Conservation (phyloP, 1,284 basidiomycete genomes). For the Cutaneotrichosporon mucoides region DNA sequence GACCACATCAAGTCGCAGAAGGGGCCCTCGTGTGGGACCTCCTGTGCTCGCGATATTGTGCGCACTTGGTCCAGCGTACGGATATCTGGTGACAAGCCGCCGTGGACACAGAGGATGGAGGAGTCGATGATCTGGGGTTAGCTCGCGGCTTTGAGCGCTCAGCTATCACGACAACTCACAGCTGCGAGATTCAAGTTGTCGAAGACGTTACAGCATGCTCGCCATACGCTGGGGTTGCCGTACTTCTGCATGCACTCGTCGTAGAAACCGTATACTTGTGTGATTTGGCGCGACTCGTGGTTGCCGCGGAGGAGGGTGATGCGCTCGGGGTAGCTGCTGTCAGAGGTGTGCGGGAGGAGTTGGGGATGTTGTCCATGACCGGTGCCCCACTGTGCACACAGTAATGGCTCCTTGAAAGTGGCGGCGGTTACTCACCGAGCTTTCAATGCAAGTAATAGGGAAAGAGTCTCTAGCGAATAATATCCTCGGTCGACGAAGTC, state of each 20-base stretch:
- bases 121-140: conserved; percentile 79
- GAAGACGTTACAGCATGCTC: conserved; percentile 91
- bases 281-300: conserved; percentile 94
- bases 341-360: not conserved
- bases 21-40: conserved; percentile 95
- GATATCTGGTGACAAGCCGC: conserved; percentile 87
- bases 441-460: conserved; percentile 81
- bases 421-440: conserved; percentile 60
- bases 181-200: conserved; percentile 92
- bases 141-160: no score
- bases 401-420: no score
- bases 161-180: conserved; percentile 53
- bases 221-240: conserved; percentile 90
- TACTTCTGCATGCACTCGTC: conserved; percentile 97
- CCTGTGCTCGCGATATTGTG: conserved; percentile 83
- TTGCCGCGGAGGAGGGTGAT: conserved; percentile 89
- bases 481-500: conserved; percentile 97
- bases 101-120: conserved; percentile 84
- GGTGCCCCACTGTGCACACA: no score
- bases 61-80: conserved; percentile 88
- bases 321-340: conserved; percentile 72
- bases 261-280: conserved; percentile 97
- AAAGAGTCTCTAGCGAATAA: conserved; percentile 94
- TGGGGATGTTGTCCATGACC: no score
- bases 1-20: conserved; percentile 99